Conservation (phyloP, 805 yeast species). For the Saccharomycopsis fermentans region DNA sequence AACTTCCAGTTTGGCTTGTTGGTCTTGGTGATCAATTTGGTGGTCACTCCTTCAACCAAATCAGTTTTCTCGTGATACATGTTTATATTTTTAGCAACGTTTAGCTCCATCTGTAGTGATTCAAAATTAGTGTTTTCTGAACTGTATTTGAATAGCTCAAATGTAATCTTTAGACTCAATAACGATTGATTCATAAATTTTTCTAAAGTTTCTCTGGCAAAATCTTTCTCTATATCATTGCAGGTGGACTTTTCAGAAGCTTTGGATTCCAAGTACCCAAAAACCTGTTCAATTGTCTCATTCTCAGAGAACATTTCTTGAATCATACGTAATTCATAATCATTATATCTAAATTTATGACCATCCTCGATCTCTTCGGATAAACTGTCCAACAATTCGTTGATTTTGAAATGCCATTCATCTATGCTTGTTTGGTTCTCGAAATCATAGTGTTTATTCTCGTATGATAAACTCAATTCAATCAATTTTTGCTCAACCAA, state of each 20-base stretch:
- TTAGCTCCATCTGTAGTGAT: slow-evolving; percentile 63
- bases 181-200: slow-evolving; percentile 62
- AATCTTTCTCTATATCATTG: slow-evolving; percentile 24
- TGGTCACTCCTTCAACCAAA: slow-evolving; percentile 61
- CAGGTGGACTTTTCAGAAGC: slow-evolving; percentile 32
- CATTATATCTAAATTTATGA: slow-evolving; percentile 47
- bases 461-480: slow-evolving; percentile 33
- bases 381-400: slow-evolving; percentile 56
- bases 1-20: slow-evolving; percentile 43
- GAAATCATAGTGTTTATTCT: slow-evolving; percentile 16
- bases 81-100: slow-evolving; percentile 69
- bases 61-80: slow-evolving; percentile 40
- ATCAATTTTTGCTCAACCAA: slow-evolving; percentile 56
- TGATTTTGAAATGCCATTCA: slow-evolving; percentile 43
- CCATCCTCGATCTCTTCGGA: slow-evolving; percentile 48
- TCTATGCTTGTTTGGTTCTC: slow-evolving; percentile 20
- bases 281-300: slow-evolving; percentile 40
- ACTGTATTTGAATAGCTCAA: slow-evolving; percentile 56
- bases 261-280: slow-evolving; percentile 40
- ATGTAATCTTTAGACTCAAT: slow-evolving; percentile 61
- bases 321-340: slow-evolving; percentile 43
- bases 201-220: slow-evolving; percentile 50
- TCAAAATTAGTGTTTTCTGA: slow-evolving; percentile 45
- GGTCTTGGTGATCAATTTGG: slow-evolving; percentile 52
- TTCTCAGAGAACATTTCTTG: slow-evolving; percentile 52